Base-by-base conservation (phyloP, 2,329 filamentous ascomycete genomes). In the Colletotrichum caudatum region DNA sequence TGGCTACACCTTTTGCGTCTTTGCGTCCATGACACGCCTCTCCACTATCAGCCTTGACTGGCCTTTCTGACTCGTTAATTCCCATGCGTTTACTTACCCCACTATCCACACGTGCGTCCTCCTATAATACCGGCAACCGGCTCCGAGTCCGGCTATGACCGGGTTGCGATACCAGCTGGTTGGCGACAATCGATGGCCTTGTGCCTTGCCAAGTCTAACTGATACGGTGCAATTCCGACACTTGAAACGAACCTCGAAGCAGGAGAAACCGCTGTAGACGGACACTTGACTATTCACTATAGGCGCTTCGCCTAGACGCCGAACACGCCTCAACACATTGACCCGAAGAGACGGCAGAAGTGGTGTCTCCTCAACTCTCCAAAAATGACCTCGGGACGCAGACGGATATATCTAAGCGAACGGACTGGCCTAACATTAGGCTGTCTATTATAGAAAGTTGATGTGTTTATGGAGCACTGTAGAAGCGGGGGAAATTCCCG, bases 361-460 rank as follows among this genome's bases (percentile, higher is more conserved):
- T 6, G 39, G 14, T 14, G 41, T 20, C 41, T 33, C 20, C 16
- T 8, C 41, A 44, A 46, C n/a, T 46, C 33, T 11, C 20, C 11
- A 7, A 4, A 4, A 16, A 11, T 12, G 76, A 16, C 74, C 9
- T 50, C 54, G 11, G 39, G 63, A 64, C 76, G 74, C n/a, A 74
- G 77, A 7, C 48, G 69, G 14, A 71, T 79, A 1, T 56, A 76
- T 39, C 75, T 79, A 70, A 80, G 80, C 59, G 44, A 73, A 48
- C 72, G 71, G 68, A 70, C 73, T n/a, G 29, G 29, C 29, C 29
- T 29, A 29, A 29, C 29, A 29, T 29, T 29, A 29, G 29, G 29
- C 5, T 29, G 29, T 29, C 29, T 29, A 29, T 29, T 29, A 29
- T 29, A 29, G 29, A 29, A 3, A 29, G 29, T 3, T 29, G 29